Conservation (phyloP, 169 alveolate species). For the Perkinsus olseni region DNA sequence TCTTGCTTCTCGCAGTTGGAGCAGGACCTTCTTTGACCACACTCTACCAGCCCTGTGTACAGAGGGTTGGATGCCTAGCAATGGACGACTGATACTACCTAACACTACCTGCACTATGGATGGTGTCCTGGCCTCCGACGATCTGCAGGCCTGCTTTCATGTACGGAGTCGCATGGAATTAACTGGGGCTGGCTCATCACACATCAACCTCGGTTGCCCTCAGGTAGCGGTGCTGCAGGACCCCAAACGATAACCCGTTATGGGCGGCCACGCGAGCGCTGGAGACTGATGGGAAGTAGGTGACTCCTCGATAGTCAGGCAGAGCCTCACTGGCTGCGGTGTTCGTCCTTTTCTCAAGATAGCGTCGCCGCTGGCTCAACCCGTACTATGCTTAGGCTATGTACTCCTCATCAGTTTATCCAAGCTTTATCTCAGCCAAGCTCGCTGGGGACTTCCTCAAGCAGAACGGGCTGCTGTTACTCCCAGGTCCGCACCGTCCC, state of each 20-base stretch:
- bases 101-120: not conserved
- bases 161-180: not conserved
- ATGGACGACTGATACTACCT: not conserved
- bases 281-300: not conserved
- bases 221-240: not conserved
- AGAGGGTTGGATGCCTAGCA: not conserved
- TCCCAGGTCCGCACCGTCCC: not conserved
- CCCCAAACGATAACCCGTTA: not conserved
- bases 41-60: not conserved
- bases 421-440: not conserved
- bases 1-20: not conserved
- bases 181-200: too few relatives aligned
- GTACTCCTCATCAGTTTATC: not conserved
- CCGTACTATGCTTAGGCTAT: not conserved
- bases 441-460: not conserved
- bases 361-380: not conserved
- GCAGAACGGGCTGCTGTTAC: not conserved
- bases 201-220: not conserved
- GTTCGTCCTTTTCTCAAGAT: too few relatives aligned
- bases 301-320: too few relatives aligned
- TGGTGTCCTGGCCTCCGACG: not conserved
- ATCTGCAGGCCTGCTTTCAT: not conserved
- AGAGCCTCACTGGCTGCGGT: not conserved
- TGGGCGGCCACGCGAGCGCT: not conserved
- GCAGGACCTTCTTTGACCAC: not conserved